Base-by-base conservation (phyloP, 768 basidiomycete species). In the Tricholoma saponaceum region DNA sequence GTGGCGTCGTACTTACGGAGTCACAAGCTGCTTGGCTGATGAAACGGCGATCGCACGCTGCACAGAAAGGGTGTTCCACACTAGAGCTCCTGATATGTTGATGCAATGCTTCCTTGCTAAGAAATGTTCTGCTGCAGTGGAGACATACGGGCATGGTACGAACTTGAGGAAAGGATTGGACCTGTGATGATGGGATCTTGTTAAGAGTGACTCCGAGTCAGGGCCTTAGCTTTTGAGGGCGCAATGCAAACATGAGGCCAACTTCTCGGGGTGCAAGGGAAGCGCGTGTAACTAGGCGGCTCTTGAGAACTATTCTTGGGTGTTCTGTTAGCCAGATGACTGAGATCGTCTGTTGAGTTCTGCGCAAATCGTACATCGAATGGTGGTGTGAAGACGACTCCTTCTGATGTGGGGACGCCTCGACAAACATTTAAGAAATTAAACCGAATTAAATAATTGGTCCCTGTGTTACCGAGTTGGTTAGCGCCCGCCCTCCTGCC, bases 1-100 rank as follows among this genome's bases (percentile, higher is more conserved):
- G 43, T 46, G 44, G 53, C 39, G 49, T 46, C 22, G 43, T 35
- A 67, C 74, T 61, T 61, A 76, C 76, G 39, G 74, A 72, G 51
- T 75, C 70, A 60, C 68, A 71, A 7, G 73, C 76, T 7, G 66
- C 64, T 54, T 70, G 65, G 49, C 72, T 61, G 8, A 66, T 62
- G 52, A 77, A 77, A n/a, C 74, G 60, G 37, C 73, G 65, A 61
- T 73, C 72, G 47, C 75, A 77, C 8, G 54, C 51, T 6, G 62
- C 58, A 59, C 75, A 77, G 53, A 70, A 70, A 1, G 75, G 75
- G 51, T 77, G 75, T 52, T 63, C 65, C 5, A 70, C 64, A 43
- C 69, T 68, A 6, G 72, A 74, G 30, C 67, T 71, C 54, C 70
- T 69, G 55, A 75, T 65, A 57, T 77, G 75, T 52, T 77, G 75